Evolutionary conservation across 805 yeast species (phyloP), one percentile per base, ranked within the genome.

Genomic region (Metschnikowia noctiluminum): DNA sequence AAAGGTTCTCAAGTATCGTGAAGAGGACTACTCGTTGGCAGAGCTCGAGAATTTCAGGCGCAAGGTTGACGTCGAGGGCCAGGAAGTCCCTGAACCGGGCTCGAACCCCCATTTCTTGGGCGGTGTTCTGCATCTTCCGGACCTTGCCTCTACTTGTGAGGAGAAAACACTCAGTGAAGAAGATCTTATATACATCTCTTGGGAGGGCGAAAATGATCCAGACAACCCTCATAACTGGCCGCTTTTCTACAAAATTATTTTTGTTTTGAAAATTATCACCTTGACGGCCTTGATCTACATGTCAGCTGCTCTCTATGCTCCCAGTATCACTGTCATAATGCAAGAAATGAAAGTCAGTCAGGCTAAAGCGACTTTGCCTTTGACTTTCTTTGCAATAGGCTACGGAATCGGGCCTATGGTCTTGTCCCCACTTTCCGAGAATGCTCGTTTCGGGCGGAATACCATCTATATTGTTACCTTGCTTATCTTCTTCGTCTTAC

Each of bases 221-320:
- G 81, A 77, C 49, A 64, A 78, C 54, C 88, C 89, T 1, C 58
- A 64, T 11, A 80, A 80, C 59, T 83, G 88, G 88, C 68, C 82
- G 0, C 28, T 59, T 0, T 42, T 51, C 35, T 68, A 71, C 44
- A 79, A 77, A 56, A 34, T 62, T 2, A 43, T 76, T 31, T 66
- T 77, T 35, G 62, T 74, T 4, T 9, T 61, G 2, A 69, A 73
- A 53, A 66, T 79, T 11, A 67, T 77, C 14, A 51, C 78, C n/a
- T 61, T 80, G 45, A 75, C 84, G 2, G 63, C 74, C 9, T 64
- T 81, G 5, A 77, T 79, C 0, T 81, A 82, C 48, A 76, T 80
- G 70, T 82, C 81, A n/a, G 73, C 85, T 0, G 77, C 85, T 4
- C 69, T 80, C 32, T 73, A 76, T 51, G 71, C 85, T 0, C 85